A percentile compares a stretch with the other conserved stretches of the same genome.
phyloP scores from a whole-genome alignment of 495 filamentous ascomycete species.

The Daldinia loculata region DNA sequence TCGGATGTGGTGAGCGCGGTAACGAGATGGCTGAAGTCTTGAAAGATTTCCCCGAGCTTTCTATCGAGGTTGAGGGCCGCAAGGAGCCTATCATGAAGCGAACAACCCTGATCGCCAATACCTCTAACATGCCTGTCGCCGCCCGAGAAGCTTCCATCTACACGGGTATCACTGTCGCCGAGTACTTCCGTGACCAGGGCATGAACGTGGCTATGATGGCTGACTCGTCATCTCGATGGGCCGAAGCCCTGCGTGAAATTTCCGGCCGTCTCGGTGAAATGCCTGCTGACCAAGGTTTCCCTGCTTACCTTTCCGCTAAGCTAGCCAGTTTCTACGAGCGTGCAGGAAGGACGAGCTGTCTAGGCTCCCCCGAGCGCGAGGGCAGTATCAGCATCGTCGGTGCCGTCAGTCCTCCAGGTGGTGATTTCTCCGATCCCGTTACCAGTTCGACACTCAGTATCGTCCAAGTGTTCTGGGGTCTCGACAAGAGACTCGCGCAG shows the following conservation, averaged over 20 bases:
- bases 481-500: slow-evolving; percentile 99
- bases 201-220: slow-evolving; percentile 99
- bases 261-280: slow-evolving; percentile 99
- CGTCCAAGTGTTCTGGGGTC: slow-evolving; percentile 99
- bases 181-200: slow-evolving; percentile 98
- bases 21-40: slow-evolving; percentile 99
- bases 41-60: slow-evolving; percentile 99
- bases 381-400: slow-evolving; percentile 98
- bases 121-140: slow-evolving; percentile 99
- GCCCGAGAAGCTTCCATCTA: slow-evolving; percentile 99
- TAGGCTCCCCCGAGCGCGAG: slow-evolving; percentile 86
- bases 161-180: slow-evolving; percentile 96
- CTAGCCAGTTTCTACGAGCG: slow-evolving; percentile 99
- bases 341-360: slow-evolving; percentile 82
- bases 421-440: slow-evolving; percentile 99
- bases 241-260: slow-evolving; percentile 97
- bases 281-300: slow-evolving; percentile 99
- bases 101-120: slow-evolving; percentile 97
- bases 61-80: slow-evolving; percentile 88
- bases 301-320: slow-evolving; percentile 95
- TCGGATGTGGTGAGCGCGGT: slow-evolving; percentile 96
- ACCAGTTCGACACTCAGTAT: slow-evolving; percentile 94
- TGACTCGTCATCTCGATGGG: slow-evolving; percentile 98
- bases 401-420: slow-evolving; percentile 95
- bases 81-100: slow-evolving; percentile 99